Evolutionary conservation across 345 rosid species (phyloP).

Genomic region (Iberis pinnata): DNA sequence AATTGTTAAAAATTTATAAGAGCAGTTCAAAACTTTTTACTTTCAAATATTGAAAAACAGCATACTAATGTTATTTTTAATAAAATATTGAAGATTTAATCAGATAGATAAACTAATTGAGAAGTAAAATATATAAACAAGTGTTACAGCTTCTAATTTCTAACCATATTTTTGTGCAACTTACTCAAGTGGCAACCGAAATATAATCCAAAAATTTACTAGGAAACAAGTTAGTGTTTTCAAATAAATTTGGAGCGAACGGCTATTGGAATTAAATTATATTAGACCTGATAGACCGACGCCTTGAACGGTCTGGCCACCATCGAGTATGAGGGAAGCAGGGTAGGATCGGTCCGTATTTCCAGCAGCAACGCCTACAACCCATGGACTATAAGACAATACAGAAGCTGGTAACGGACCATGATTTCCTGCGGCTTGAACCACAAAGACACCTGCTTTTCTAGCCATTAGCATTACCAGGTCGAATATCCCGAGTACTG

Average conservation of each 20-base stretch:
- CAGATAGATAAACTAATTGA: not conserved
- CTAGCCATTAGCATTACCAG: slow-evolving; percentile 49
- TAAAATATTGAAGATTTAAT: not conserved
- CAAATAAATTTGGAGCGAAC: no score
- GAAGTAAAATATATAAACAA: no score
- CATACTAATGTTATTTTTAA: no score
- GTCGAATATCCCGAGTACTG: slow-evolving; percentile 59
- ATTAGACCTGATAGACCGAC: slow-evolving; percentile 79
- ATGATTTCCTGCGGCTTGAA: slow-evolving; percentile 72
- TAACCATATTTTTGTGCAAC: no score
- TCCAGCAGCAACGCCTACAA: slow-evolving; percentile 52
- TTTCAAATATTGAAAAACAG: no score
- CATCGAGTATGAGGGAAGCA: slow-evolving; percentile 52
- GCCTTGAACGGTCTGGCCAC: slow-evolving; percentile 48
- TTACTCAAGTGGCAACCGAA: not conserved
- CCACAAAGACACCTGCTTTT: slow-evolving; percentile 74
- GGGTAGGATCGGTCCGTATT: slow-evolving; percentile 57
- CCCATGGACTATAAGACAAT: slow-evolving; percentile 82
- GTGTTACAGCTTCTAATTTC: no score
- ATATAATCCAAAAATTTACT: not conserved
- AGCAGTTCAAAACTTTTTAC: no score
- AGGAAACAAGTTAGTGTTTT: no score
- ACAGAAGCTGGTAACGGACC: slow-evolving; percentile 63
- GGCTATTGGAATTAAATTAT: no score
- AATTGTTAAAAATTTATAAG: no score